Evolutionary conservation across 179 eudicot species (phyloP).

Genomic region (Beta macrorhiza): DNA sequence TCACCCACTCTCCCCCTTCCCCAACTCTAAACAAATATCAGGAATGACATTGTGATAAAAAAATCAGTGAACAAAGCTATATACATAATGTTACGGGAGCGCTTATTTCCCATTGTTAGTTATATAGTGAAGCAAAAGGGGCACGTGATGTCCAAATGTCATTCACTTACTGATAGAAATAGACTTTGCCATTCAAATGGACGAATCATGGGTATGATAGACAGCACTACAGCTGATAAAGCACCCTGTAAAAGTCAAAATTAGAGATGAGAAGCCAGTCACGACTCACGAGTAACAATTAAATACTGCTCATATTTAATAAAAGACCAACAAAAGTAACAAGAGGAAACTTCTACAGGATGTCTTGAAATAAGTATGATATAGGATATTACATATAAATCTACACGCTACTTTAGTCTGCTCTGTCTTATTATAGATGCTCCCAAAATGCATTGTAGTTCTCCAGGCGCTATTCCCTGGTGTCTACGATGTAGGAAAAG

Average conservation of each 20-base stretch:
- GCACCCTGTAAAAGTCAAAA: conserved; percentile 54
- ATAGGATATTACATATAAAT: not conserved
- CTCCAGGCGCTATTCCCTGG: not conserved
- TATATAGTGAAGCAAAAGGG: not conserved
- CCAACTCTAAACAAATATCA: not conserved
- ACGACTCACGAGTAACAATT: not conserved
- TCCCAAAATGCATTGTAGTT: not conserved
- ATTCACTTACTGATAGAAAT: conserved; percentile 66
- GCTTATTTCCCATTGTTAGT: not conserved
- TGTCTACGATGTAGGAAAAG: not conserved
- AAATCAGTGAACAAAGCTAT: not conserved
- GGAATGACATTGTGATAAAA: not conserved
- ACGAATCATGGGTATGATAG: conserved; percentile 78
- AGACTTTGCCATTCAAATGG: conserved; percentile 99
- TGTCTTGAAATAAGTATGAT: not conserved
- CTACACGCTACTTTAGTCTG: not conserved
- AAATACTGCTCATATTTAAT: not conserved
- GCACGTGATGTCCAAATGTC: not conserved
- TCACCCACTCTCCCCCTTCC: not conserved
- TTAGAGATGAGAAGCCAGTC: conserved; percentile 15
- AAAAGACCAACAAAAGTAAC: not conserved
- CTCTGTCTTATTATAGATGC: not conserved
- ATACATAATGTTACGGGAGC: not conserved
- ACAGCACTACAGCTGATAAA: conserved; percentile 65
- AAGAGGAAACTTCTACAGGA: not conserved